Evolutionary conservation across 2,329 filamentous ascomycete genomes (phyloP).

Genomic region (Cryphonectria carpinicola): DNA sequence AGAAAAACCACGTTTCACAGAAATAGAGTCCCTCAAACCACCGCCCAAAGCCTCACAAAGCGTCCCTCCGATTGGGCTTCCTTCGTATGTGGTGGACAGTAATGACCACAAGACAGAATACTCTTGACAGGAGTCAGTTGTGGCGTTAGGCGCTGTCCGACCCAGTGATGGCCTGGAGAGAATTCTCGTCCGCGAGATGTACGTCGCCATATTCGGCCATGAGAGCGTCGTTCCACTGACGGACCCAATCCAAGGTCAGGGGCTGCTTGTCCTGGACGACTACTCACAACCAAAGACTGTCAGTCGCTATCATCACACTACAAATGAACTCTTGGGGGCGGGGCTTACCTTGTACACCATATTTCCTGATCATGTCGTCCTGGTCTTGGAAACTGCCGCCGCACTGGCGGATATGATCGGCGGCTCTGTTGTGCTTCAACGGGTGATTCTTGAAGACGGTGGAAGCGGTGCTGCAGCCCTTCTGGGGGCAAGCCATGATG

Average conservation of each 20-base stretch:
- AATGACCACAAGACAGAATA: too few species aligned
- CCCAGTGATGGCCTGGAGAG: background rate
- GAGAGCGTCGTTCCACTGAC: background rate
- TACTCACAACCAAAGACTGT: background rate
- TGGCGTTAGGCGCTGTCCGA: background rate
- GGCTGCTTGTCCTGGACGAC: background rate
- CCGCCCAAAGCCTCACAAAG: background rate
- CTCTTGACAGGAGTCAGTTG: background rate
- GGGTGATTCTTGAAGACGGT: background rate
- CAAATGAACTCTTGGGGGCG: background rate
- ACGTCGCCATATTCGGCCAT: background rate
- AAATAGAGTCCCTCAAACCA: too few species aligned
- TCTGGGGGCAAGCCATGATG: conserved; percentile 7
- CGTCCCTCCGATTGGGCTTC: background rate
- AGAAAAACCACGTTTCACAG: too few species aligned
- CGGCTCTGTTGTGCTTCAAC: background rate
- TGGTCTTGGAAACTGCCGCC: background rate
- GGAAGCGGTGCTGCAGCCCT: background rate
- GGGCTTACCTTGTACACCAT: background rate
- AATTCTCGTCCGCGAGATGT: background rate
- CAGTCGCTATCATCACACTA: background rate
- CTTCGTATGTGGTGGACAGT: too few species aligned
- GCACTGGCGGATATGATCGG: background rate
- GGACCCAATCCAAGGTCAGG: background rate
- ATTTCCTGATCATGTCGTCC: background rate